Percentiles rank a stretch among this genome's conserved stretches.
Conservation (phyloP, 805 yeast genomes). For the Candida alai region DNA sequence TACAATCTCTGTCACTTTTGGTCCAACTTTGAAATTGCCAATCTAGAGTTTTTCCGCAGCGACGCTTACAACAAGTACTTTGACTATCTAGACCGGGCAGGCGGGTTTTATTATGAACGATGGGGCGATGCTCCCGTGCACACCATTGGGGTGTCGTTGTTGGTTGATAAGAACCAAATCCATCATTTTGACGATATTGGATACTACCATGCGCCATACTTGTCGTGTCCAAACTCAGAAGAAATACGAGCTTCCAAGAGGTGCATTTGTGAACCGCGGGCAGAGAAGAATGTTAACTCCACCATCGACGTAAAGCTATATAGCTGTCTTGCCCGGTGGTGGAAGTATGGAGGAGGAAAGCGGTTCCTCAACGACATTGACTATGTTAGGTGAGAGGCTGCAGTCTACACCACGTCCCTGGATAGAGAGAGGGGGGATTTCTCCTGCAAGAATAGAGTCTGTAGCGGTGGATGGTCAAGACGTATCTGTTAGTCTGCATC, state of each 20-base stretch:
- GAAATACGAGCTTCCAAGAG: slow-evolving; percentile 33
- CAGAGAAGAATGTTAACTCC: slow-evolving; percentile 14
- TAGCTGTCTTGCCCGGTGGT: slow-evolving; percentile 73
- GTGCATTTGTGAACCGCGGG: slow-evolving; percentile 30
- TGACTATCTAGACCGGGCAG: slow-evolving; percentile 40
- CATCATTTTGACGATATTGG: slow-evolving; percentile 46
- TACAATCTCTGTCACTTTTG: slow-evolving; percentile 62
- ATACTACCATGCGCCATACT: slow-evolving; percentile 40
- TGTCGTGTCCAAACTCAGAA: slow-evolving; percentile 36
- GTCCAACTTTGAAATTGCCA: slow-evolving; percentile 61
- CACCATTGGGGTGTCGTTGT: slow-evolving; percentile 31
- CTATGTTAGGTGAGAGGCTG: slow-evolving; percentile 11
- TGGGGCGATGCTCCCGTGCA: slow-evolving; percentile 59
- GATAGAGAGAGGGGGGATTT: background rate
- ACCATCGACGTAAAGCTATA: slow-evolving; percentile 43
- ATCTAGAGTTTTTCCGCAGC: slow-evolving; percentile 47
- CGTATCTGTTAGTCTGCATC: too few species aligned
- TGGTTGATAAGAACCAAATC: slow-evolving; percentile 33
- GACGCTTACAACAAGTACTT: slow-evolving; percentile 44
- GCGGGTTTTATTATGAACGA: slow-evolving; percentile 57
- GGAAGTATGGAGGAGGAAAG: slow-evolving; percentile 68
- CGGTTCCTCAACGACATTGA: slow-evolving; percentile 45
- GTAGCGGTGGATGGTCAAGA: background rate
- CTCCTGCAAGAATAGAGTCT: background rate
- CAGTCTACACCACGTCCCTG: too few species aligned